Percentiles rank a stretch among this genome's conserved stretches.
phyloP scores from a whole-genome alignment of 2,329 filamentous ascomycete species.

The Stagonosporopsis rhizophila region DNA sequence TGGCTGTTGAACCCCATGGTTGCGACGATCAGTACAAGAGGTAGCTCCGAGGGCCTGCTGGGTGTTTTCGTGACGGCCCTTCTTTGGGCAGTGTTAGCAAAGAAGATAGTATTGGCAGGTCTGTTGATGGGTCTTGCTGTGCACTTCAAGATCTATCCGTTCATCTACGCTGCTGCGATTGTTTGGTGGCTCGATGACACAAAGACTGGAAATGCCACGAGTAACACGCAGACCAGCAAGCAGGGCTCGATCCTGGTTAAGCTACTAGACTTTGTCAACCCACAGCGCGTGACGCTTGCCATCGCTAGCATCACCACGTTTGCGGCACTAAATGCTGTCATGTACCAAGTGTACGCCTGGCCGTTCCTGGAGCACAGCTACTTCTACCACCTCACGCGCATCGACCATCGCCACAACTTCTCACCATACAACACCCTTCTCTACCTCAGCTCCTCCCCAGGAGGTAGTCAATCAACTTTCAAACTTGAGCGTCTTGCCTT shows the following conservation, averaged over 20 bases:
- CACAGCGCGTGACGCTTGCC: slow-evolving; percentile 63
- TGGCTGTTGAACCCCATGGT: slow-evolving; percentile 99
- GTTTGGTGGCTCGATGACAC: slow-evolving; percentile 79
- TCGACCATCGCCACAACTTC: slow-evolving; percentile 98
- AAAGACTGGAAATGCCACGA: slow-evolving; percentile 28
- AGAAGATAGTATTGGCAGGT: slow-evolving; percentile 71
- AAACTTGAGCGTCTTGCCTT: slow-evolving; percentile 83
- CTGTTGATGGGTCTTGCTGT: slow-evolving; percentile 80
- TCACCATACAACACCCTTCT: slow-evolving; percentile 93
- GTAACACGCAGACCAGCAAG: background rate
- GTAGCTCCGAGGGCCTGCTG: slow-evolving; percentile 89
- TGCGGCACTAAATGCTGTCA: slow-evolving; percentile 72
- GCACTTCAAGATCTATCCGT: slow-evolving; percentile 99
- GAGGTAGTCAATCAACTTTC: slow-evolving; percentile 35
- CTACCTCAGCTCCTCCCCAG: slow-evolving; percentile 77
- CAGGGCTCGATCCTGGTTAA: slow-evolving; percentile 31
- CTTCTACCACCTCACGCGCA: slow-evolving; percentile 87
- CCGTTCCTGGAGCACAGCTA: slow-evolving; percentile 90
- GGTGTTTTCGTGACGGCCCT: slow-evolving; percentile 84
- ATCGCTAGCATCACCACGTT: slow-evolving; percentile 76
- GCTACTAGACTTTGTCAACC: slow-evolving; percentile 38
- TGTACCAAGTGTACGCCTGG: slow-evolving; percentile 77
- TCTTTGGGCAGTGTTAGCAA: slow-evolving; percentile 78
- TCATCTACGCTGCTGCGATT: slow-evolving; percentile 87
- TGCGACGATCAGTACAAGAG: slow-evolving; percentile 91